Evolutionary conservation across 306 rosid genomes (phyloP), one percentile per base, ranked within the genome.

Genomic region (Quercus robur): DNA sequence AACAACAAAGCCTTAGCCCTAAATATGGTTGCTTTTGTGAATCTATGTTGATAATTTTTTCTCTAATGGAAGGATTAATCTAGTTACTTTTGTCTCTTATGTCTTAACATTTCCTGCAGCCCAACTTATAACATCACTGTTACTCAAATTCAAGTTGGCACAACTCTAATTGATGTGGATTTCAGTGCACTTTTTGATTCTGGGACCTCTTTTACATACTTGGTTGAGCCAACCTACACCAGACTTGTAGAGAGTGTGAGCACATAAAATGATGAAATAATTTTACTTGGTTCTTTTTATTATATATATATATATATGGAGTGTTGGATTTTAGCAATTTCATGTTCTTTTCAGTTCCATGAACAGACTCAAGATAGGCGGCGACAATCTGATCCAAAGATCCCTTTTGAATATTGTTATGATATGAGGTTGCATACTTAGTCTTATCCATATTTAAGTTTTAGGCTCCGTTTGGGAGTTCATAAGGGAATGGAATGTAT

Each of bases 381-480:
- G 49, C 90, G 70, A 51, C 86, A 86, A 64, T 71, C 85, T 15
- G 94, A 91, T 83, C 76, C 98, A 25, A 88, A 93, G 88, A 91
- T 91, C 78, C 97, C 99, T 68, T 94, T 94, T 15, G 94, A 94
- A 77, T 94, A 85, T 83, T 94, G 97, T 80, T 94, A 93, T 83
- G 88, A 90, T 81, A 92, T 90, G 97, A 94, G 99, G 99, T 94
- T 76, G 57, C 75, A 76, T 26, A 58, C 79, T 56, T 33, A 33
- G 35, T 79, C 66, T 56, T 73, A 49, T 79, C 25, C 25, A 26
- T 77, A 28, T 30, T 77, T 71, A 44, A 49, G 19, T 70, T 76
- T 73, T 35, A 25, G 26, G 26, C 26, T 25, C 26, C 26, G 26
- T 25, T 25, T 25, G 1, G 26, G 26, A 25, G 26, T 25, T 25